These are phyloP conservation scores for Fusarium sp. DNA, from an alignment of 2,329 filamentous ascomycete species.

Conservation along the genomic window DNA sequence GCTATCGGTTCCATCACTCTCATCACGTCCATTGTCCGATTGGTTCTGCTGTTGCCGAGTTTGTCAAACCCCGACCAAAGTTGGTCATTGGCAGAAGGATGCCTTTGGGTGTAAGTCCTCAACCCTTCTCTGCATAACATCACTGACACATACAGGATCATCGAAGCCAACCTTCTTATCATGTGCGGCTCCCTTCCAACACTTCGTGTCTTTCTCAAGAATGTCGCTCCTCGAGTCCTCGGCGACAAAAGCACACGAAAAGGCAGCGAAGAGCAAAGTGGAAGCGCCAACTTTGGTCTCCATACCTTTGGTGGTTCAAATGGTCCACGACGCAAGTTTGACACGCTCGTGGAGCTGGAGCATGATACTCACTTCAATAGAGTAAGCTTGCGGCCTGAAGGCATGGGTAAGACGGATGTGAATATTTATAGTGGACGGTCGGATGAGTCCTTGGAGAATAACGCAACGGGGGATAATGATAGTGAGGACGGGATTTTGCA, in stretches of 20 bases:
- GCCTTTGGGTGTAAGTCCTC: constrained; percentile 3
- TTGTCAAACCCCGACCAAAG: constrained; percentile 5
- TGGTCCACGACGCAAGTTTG: constrained; percentile 2
- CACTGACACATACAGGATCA: not conserved
- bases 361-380: constrained; percentile 8
- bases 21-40: constrained; percentile 3
- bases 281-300: not conserved
- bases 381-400: not conserved
- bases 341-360: constrained; percentile 9
- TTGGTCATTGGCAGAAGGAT: constrained; percentile 10
- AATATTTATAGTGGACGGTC: not conserved
- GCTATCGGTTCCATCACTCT: constrained; percentile 8
- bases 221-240: constrained; percentile 6
- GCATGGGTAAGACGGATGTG: not conserved
- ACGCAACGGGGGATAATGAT: not conserved
- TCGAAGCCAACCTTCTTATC: constrained; percentile 4
- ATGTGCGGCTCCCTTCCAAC: constrained; percentile 14
- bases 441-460: not conserved
- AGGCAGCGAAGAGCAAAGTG: not conserved
- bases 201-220: constrained; percentile 1
- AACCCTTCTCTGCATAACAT: fast-evolving
- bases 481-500: constrained; percentile 13
- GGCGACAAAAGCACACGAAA: not conserved
- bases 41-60: not conserved
- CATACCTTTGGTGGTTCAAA: constrained; percentile 9